Base-by-base conservation (phyloP, 139 green algal species). In the Monoraphidium neglectum region DNA sequence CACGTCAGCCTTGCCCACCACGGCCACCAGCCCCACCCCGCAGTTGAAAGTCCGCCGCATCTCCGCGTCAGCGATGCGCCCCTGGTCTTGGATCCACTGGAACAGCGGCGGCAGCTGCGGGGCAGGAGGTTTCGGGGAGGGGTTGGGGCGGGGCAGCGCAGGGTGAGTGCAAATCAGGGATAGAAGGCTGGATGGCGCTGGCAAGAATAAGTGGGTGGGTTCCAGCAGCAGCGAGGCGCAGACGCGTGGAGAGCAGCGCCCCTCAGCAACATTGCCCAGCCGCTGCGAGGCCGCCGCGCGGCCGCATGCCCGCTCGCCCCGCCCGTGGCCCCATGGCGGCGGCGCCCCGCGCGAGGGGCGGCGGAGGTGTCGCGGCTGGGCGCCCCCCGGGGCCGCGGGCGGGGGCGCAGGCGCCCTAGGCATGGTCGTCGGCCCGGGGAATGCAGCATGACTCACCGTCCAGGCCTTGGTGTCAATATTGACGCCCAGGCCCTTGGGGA, bases 11-110 rank as follows among this genome's bases (percentile, higher is more conserved):
- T 64, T 46, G 0, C 83, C 70, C 57, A 98, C 89, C 26, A 99
- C 89, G 40, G 94, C 70, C 16, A 98, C 79, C 86, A 99, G 92
- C 49, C 96, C 96, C 38, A 99, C 87, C 18, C 96, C 96, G 90
- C 97, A 95, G 90, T 99, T 99, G 92, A 99, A 99, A 1, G 97
- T 99, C 35, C 93, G 87, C 77, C 92, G 93, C 96, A 99, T 99
- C 86, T 99, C 96, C 2, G 80, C 72, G 2, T 93, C 84, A 1
- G 79, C 73, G 38, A 99, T 90, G 37, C 92, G 91, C 67, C 86
- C 87, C 4, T 74, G 65, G 38, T 80, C 56, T 77, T 89, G 83
- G 23, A 90, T 2, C 87, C 87, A 92, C 70, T 84, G 76, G 76
- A 88, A 92, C 30, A 92, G 78, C 59, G 84, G 63, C 15, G 82